Percentiles rank a stretch among this genome's conserved stretches.
These are phyloP conservation scores for Rutstroemia sp. DNA, from an alignment of 2,329 filamentous ascomycete genomes.

Conservation along the genomic window DNA sequence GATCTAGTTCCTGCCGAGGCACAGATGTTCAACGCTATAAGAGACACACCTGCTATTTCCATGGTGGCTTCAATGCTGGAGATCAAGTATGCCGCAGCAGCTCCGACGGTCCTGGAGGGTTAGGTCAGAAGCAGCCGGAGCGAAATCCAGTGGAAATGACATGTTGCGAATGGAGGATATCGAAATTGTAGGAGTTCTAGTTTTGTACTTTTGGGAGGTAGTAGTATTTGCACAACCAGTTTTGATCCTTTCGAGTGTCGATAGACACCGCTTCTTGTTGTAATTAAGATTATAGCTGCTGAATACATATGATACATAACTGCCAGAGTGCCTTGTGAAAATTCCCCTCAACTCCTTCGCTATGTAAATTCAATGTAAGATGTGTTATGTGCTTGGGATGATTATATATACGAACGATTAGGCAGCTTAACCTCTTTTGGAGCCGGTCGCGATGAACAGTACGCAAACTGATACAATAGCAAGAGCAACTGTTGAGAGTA, in stretches of 20 bases:
- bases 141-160: not conserved
- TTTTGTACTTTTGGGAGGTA: conserved; percentile 1
- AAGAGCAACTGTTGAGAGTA: conserved; percentile 53
- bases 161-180: conserved; percentile 1
- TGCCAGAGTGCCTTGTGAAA: not conserved
- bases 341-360: conserved; percentile 1
- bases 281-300: conserved; percentile 5
- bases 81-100: not conserved
- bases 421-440: conserved; percentile 18
- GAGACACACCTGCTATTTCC: not conserved
- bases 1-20: not conserved
- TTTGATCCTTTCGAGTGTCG: conserved; percentile 5
- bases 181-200: not conserved
- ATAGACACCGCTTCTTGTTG: conserved; percentile 1
- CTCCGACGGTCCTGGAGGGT: not conserved
- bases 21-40: not conserved
- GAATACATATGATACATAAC: not conserved
- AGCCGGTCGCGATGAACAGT: conserved; percentile 46
- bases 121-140: not conserved
- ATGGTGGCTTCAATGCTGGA: conserved; percentile 5
- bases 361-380: not conserved
- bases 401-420: not conserved
- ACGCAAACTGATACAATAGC: conserved; percentile 61
- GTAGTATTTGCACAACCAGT: conserved; percentile 9
- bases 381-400: not conserved